A percentile compares a stretch with the other conserved stretches of the same genome.
These are phyloP conservation scores for Dorcoceras hygrometricum DNA, from an alignment of 257 asterid genomes.

Conservation along the genomic window DNA sequence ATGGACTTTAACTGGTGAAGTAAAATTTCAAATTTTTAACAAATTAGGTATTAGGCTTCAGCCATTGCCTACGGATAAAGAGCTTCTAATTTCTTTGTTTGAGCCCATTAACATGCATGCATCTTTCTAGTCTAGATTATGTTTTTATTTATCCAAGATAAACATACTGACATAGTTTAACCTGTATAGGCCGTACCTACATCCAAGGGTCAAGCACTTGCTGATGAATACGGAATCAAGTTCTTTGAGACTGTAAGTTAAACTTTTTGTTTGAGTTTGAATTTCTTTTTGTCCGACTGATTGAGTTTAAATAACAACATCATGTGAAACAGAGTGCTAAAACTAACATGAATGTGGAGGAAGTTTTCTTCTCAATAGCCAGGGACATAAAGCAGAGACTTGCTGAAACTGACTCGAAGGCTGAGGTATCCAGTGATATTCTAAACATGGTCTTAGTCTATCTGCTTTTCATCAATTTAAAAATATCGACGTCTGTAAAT, in stretches of 20 bases:
- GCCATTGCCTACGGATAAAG: neutral
- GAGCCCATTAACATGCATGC: neutral
- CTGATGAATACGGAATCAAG: slow-evolving; percentile 92
- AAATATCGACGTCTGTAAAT: slow-evolving; percentile 21
- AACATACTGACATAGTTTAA: slow-evolving; percentile 16
- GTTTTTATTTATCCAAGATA: slow-evolving; percentile 7
- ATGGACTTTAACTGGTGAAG: neutral
- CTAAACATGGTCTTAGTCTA: neutral
- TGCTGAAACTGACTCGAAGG: slow-evolving; percentile 69
- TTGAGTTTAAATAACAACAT: slow-evolving; percentile 27
- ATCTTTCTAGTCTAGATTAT: slow-evolving; percentile 12
- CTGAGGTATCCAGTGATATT: slow-evolving; percentile 48
- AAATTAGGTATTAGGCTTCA: neutral
- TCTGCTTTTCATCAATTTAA: neutral
- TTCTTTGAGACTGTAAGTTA: slow-evolving; percentile 88
- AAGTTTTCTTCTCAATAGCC: slow-evolving; percentile 92
- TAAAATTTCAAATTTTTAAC: neutral
- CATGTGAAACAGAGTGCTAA: slow-evolving; percentile 73
- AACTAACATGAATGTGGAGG: slow-evolving; percentile 93
- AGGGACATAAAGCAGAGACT: slow-evolving; percentile 94
- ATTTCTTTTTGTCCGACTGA: neutral
- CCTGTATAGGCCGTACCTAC: slow-evolving; percentile 78
- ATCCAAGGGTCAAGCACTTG: slow-evolving; percentile 91
- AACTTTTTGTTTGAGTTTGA: slow-evolving; percentile 20
- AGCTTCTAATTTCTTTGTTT: neutral